A percentile compares a stretch with the other conserved stretches of the same genome.
These are phyloP conservation scores for Eucalyptus pauciflora DNA, from an alignment of 345 rosid genomes.

Conservation along the genomic window DNA sequence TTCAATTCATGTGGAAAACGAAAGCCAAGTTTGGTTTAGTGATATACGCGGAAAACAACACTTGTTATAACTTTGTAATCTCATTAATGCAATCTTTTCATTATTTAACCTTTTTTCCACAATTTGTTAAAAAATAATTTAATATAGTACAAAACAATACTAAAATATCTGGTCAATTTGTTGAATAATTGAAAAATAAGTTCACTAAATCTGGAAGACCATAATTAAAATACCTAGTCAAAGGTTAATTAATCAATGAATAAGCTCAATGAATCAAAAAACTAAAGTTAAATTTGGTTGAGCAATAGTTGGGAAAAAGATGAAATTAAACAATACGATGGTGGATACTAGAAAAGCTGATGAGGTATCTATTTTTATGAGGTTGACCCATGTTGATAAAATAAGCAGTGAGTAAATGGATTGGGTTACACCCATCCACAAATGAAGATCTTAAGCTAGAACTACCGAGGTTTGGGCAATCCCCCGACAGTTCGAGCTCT, in stretches of 20 bases:
- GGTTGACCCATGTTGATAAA: background rate
- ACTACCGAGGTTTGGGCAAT: no score
- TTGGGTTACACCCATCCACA: no score
- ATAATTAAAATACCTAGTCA: background rate
- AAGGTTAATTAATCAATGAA: background rate
- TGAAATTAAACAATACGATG: background rate
- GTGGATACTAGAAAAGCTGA: background rate
- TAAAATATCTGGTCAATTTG: background rate
- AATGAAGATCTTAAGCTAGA: no score
- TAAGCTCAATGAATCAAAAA: background rate
- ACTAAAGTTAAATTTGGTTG: no score
- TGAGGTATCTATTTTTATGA: background rate
- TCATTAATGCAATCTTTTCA: no score
- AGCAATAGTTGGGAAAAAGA: no score
- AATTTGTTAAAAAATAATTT: background rate
- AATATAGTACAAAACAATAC: background rate
- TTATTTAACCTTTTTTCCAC: background rate
- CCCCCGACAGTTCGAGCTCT: no score
- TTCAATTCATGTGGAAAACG: no score
- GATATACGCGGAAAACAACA: no score
- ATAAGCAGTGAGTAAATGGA: no score
- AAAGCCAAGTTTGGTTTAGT: no score
- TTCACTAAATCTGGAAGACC: background rate
- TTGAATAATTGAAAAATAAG: background rate
- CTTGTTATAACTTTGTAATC: no score